Percentiles rank a stretch among this genome's conserved stretches.
These are phyloP conservation scores for Pythium grandisporangium DNA, from an alignment of 352 stramenopile genomes.

Conservation along the genomic window DNA sequence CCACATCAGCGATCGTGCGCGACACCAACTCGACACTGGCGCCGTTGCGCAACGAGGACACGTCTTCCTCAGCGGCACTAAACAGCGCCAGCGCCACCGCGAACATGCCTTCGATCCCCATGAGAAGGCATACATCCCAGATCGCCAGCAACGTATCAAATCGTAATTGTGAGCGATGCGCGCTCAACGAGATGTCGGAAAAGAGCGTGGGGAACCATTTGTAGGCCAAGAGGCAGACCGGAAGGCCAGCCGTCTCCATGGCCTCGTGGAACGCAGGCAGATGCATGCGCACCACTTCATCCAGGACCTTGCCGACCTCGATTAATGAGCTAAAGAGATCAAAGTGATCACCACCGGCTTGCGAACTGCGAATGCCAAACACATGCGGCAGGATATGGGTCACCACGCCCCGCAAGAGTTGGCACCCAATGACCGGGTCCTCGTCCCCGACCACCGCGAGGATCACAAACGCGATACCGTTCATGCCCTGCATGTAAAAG, in stretches of 20 bases:
- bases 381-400: conserved; percentile 64
- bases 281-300: conserved; percentile 65
- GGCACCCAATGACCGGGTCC: conserved; percentile 35
- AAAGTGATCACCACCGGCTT: conserved; percentile 35
- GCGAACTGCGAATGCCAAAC: conserved; percentile 47
- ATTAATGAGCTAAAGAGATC: conserved; percentile 65
- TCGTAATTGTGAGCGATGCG: conserved; percentile 58
- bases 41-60: conserved; percentile 26
- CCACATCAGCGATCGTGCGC: conserved; percentile 37
- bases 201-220: conserved; percentile 87
- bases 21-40: conserved; percentile 58
- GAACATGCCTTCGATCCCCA: conserved; percentile 78
- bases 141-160: conserved; percentile 68
- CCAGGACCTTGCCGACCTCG: conserved; percentile 57
- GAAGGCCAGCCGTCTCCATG: conserved; percentile 48
- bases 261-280: conserved; percentile 45
- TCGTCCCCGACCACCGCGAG: conserved; percentile 53
- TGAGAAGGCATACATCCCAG: conserved; percentile 75
- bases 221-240: conserved; percentile 75
- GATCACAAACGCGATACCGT: conserved; percentile 70
- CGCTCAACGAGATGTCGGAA: conserved; percentile 71
- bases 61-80: conserved; percentile 42
- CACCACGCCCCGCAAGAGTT: conserved; percentile 56
- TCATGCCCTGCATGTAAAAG: conserved; percentile 86
- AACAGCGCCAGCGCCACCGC: conserved; percentile 62